phyloP scores from a whole-genome alignment of 192 early-diverging fungal genomes.

The Backusella mclennaniae region DNA sequence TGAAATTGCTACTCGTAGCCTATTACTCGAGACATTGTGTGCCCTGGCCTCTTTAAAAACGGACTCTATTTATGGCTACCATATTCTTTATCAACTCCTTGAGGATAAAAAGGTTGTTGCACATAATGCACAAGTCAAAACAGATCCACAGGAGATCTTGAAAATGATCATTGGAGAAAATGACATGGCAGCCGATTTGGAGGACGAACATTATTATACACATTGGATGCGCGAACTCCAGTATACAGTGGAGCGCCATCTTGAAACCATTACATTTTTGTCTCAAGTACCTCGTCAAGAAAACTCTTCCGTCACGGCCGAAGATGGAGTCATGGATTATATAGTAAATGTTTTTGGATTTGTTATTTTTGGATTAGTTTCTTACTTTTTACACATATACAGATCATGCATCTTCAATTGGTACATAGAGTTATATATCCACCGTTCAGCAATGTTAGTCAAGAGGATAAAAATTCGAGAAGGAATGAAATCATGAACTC shows the following conservation, averaged over 20 bases:
- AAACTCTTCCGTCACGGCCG: slow-evolving; percentile 26
- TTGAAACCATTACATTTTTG: slow-evolving; percentile 39
- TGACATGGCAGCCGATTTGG: background rate
- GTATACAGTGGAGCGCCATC: slow-evolving; percentile 35
- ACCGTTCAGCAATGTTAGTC: slow-evolving; percentile 26
- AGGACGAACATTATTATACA: slow-evolving; percentile 10
- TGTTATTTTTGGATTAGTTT: background rate
- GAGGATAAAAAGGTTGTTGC: slow-evolving; percentile 17
- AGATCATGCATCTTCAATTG: slow-evolving; percentile 36
- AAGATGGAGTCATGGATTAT: slow-evolving; percentile 37
- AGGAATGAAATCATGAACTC: slow-evolving; percentile 34
- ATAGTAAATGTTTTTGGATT: slow-evolving; percentile 17
- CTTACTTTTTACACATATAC: background rate
- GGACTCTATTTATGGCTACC: slow-evolving; percentile 29
- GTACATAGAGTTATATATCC: slow-evolving; percentile 33
- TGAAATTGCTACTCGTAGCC: slow-evolving; percentile 33
- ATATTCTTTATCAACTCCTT: slow-evolving; percentile 27
- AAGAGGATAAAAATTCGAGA: slow-evolving; percentile 24
- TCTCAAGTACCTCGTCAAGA: slow-evolving; percentile 20
- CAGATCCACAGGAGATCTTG: slow-evolving; percentile 25
- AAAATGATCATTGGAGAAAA: slow-evolving; percentile 19
- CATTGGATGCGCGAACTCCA: slow-evolving; percentile 41
- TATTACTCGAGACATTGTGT: slow-evolving; percentile 31
- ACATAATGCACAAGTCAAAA: slow-evolving; percentile 13
- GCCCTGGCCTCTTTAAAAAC: slow-evolving; percentile 27